These are phyloP conservation scores for Kurtzmaniella fragi DNA, from an alignment of 805 yeast genomes.

Conservation along the genomic window DNA sequence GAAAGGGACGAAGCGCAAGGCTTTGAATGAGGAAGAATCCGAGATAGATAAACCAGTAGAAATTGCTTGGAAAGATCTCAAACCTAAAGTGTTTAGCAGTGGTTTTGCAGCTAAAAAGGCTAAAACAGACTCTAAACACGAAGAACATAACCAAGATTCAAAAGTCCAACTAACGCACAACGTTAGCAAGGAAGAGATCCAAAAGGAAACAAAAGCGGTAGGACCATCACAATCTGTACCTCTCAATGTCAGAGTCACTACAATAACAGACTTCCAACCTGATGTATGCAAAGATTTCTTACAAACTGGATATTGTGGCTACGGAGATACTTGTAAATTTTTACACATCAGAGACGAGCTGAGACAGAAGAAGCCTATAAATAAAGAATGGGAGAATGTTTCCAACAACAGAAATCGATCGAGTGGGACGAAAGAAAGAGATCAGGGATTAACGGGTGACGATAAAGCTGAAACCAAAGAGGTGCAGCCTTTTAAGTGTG, in stretches of 20 bases:
- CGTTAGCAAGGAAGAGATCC: neutral
- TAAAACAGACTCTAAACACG: neutral
- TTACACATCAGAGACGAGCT: slow-evolving; percentile 86
- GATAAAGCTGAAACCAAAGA: slow-evolving; percentile 10
- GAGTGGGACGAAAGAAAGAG: neutral
- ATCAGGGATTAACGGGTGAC: slow-evolving; percentile 1
- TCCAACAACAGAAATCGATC: slow-evolving; percentile 1
- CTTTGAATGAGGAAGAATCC: neutral
- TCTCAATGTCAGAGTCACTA: slow-evolving; percentile 52
- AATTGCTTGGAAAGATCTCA: neutral
- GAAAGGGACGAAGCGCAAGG: neutral
- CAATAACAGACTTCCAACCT: slow-evolving; percentile 80
- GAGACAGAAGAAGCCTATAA: slow-evolving; percentile 59
- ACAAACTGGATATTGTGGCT: slow-evolving; percentile 93
- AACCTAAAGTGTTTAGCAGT: neutral
- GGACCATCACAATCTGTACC: slow-evolving; percentile 26
- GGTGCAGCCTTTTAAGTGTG: slow-evolving; percentile 54
- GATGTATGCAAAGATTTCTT: slow-evolving; percentile 91
- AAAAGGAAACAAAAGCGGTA: neutral
- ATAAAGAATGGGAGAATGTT: slow-evolving; percentile 65
- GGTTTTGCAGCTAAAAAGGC: neutral
- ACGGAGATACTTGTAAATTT: slow-evolving; percentile 95
- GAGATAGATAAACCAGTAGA: neutral
- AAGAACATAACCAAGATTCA: neutral
- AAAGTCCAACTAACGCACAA: neutral